Evolutionary conservation across 176 grass and related monocot species (phyloP).

Genomic region (Olyra latifolia): DNA sequence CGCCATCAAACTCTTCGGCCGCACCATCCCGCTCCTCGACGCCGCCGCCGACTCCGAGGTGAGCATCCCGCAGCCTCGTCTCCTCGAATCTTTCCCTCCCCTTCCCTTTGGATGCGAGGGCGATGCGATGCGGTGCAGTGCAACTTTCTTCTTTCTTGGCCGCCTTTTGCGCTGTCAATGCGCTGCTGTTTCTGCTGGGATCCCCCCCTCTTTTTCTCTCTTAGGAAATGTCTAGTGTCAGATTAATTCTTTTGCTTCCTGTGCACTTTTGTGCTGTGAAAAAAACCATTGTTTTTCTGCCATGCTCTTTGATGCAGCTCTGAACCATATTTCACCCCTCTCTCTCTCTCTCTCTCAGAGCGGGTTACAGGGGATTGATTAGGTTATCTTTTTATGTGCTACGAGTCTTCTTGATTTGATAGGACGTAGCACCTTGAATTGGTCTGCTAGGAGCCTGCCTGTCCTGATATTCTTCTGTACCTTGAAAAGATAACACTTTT

Average conservation of each 20-base stretch:
- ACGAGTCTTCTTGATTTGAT: neutral
- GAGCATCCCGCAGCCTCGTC: neutral
- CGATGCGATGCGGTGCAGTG: neutral
- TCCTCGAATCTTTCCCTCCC: neutral
- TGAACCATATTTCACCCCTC: neutral
- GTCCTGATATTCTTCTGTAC: neutral
- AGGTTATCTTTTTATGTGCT: neutral
- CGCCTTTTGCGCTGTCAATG: conserved; percentile 30
- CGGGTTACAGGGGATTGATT: neutral
- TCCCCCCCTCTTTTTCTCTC: neutral
- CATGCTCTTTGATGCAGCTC: conserved; percentile 6
- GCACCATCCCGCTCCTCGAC: conserved; percentile 45
- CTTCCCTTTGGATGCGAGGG: conserved; percentile 11
- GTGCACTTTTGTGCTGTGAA: neutral
- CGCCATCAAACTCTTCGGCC: conserved; percentile 70
- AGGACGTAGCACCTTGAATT: neutral
- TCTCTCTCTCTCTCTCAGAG: too few relatives aligned
- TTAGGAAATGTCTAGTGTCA: neutral
- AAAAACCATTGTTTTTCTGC: neutral
- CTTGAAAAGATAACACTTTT: neutral
- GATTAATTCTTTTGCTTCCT: neutral
- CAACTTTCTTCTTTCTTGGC: neutral
- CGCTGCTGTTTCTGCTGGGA: neutral
- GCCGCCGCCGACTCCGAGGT: conserved; percentile 19
- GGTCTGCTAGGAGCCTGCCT: neutral